Percentiles rank a stretch among this genome's conserved stretches.
phyloP scores from a whole-genome alignment of 129 eudicot genomes.

The Artemisia annua region DNA sequence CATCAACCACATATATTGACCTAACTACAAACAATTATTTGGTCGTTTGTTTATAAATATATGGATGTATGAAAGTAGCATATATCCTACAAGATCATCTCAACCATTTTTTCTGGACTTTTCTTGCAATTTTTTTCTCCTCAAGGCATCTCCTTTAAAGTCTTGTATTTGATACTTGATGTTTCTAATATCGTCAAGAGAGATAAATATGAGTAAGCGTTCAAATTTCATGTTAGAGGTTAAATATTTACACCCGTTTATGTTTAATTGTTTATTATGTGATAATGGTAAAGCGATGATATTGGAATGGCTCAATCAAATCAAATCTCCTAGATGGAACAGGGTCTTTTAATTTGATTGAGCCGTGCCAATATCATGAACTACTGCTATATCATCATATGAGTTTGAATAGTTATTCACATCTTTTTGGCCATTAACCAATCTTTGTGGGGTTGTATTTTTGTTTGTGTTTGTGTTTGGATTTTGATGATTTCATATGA shows the following conservation, averaged over 20 bases:
- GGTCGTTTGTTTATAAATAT: slow-evolving; percentile 17
- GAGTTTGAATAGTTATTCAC: not conserved
- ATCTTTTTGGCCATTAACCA: not conserved
- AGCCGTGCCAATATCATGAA: slow-evolving; percentile 83
- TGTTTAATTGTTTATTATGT: not conserved
- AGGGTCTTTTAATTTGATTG: slow-evolving; percentile 70
- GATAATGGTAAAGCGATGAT: slow-evolving; percentile 36
- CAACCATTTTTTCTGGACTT: slow-evolving; percentile 27
- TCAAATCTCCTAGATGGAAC: slow-evolving; percentile 37
- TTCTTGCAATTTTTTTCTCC: not conserved
- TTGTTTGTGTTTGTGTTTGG: not conserved
- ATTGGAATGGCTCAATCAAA: slow-evolving; percentile 72
- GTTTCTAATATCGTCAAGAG: not conserved
- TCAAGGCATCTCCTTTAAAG: slow-evolving; percentile 13
- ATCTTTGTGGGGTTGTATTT: not conserved
- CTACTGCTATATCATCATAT: not conserved
- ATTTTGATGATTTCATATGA: not conserved
- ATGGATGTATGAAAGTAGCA: slow-evolving; percentile 1
- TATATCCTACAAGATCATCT: slow-evolving; percentile 21
- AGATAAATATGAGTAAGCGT: slow-evolving; percentile 4
- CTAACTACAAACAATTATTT: slow-evolving; percentile 25
- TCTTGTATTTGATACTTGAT: slow-evolving; percentile 1
- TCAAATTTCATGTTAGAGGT: slow-evolving; percentile 10
- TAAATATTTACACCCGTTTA: not conserved
- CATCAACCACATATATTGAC: slow-evolving; percentile 55